Base-by-base conservation (phyloP, 2,329 filamentous ascomycete species). In the Fusarium pseudonygamai region DNA sequence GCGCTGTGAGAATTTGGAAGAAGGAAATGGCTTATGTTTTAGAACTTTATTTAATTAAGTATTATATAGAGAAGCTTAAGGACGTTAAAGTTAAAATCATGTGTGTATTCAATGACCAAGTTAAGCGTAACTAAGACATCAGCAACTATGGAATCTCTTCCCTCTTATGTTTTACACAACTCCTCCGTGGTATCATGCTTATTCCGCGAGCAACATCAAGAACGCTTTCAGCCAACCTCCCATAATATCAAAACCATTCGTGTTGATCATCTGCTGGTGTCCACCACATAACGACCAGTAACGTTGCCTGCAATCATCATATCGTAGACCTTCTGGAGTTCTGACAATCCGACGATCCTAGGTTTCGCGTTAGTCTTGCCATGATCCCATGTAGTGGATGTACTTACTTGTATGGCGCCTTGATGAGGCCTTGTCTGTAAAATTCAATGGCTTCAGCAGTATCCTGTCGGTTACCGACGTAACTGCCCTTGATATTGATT, bases 391-490 rank as follows among this genome's bases (percentile, higher is more conserved):
- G 11, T 20, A 1, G 1, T 24, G 9, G 6, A 9, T 15, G 14
- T 2, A 34, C 71, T 40, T 39, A 74, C 75, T 97, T 96, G 88
- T 88, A 95, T 4, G 95, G 95, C 10, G 91, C 90, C 81, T 95
- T 92, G 87, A 97, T 94, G 64, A 95, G 83, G 20, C 95, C 95
- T 26, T 92, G 88, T 64, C 88, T 85, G 85, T 91, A 97, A 85
- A 97, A 97, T 71, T 97, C 94, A 69, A 97, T 87, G 2, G 95
- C 95, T 85, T 97, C 95, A 57, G 91, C 89, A 2, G 91, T 92
- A 80, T 97, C 95, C 81, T 92, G 91, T 74, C 95, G 88, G 85
- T 97, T 97, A 59, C 95, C 95, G 69, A 97, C 95, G 79, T 97
- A 97, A 75, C 91, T 93, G 62, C 94, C 94, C 85, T 93, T 93